Evolutionary conservation across 225 moss, liverwort and hornwort species (phyloP).

Genomic region (Polytrichum formosum): DNA sequence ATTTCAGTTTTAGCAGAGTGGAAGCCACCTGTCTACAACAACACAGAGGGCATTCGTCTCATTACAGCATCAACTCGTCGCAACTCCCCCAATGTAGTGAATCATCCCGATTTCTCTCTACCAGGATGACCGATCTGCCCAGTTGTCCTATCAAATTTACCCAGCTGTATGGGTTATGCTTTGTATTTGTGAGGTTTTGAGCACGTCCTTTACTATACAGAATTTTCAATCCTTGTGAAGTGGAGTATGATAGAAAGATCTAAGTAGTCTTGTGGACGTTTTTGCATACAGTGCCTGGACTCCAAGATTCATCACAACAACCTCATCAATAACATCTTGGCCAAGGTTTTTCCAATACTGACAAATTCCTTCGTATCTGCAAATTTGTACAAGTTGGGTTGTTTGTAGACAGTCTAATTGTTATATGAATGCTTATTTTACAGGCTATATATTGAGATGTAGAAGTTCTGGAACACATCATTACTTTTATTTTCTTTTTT

Average conservation of each 20-base stretch:
- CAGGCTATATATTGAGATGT: too few species aligned
- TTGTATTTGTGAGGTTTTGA: too few species aligned
- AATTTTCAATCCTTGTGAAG: background rate
- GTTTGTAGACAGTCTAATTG: too few species aligned
- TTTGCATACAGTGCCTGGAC: slow-evolving; percentile 72
- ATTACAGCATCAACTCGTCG: slow-evolving; percentile 92
- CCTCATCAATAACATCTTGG: slow-evolving; percentile 90
- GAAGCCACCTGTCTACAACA: slow-evolving; percentile 90
- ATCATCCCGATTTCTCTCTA: too few species aligned
- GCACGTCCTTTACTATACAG: background rate
- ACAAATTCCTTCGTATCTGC: too few species aligned
- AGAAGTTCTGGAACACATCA: too few species aligned
- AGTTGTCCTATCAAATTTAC: too few species aligned
- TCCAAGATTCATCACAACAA: slow-evolving; percentile 97
- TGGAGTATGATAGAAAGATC: background rate
- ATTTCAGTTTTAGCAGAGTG: slow-evolving; percentile 86
- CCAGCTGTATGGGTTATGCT: too few species aligned
- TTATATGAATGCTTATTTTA: too few species aligned
- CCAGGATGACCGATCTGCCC: too few species aligned
- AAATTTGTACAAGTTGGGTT: too few species aligned
- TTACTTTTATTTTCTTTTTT: background rate
- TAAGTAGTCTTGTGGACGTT: slow-evolving; percentile 3
- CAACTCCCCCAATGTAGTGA: slow-evolving; percentile 81
- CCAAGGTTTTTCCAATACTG: slow-evolving; percentile 46
- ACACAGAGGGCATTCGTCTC: slow-evolving; percentile 72